Base-by-base conservation (phyloP, 2,329 filamentous ascomycete species). In the Madurella mycetomatis region DNA sequence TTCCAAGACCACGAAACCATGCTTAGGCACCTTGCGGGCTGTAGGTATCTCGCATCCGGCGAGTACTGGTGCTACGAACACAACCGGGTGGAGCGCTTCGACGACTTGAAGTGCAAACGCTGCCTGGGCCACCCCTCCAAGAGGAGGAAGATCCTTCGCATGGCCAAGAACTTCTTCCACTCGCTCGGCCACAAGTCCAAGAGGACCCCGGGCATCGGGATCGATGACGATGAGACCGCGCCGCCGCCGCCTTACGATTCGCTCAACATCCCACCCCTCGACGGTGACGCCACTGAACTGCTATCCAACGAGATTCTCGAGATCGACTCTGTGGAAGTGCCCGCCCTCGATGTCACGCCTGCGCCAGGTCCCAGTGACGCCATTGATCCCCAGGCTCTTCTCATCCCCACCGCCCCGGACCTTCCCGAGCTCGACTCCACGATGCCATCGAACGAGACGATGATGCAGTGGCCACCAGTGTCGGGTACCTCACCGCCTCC, bases 51-150 rank as follows among this genome's bases (percentile, higher is more conserved):
- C 32, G 64, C 70, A 25, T 72, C 71, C 3, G 76, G 77, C 54
- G 76, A 82, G 69, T 82, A 82, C 60, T 75, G 77, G 70, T 83
- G 79, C 63, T 81, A 78, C 62, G 75, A 81, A 39, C 80, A 80
- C 62, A 74, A 71, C 63, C 74, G 72, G 60, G 69, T 76, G 53
- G 79, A 82, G 64, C 70, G 71, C 39, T 80, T 81, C 65, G 75
- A 75, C 66, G 77, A 82, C 59, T 68, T 71, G 59, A 74, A 75
- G 62, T 80, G 77, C 68, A 76, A 73, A 52, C 71, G 72, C 40
- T 81, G 76, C 59, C 64, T 76, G 16, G 73, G 73, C n/a, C 76
- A 78, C 39, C 73, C 75, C 3, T 80, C 76, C 7, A 78, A 76
- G 67, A 71, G 78, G 62, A 74, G 71, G 63, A 78, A 74, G 62